These are phyloP conservation scores for Tubosaeta sp. DNA, from an alignment of 768 basidiomycete genomes.

Conservation along the genomic window DNA sequence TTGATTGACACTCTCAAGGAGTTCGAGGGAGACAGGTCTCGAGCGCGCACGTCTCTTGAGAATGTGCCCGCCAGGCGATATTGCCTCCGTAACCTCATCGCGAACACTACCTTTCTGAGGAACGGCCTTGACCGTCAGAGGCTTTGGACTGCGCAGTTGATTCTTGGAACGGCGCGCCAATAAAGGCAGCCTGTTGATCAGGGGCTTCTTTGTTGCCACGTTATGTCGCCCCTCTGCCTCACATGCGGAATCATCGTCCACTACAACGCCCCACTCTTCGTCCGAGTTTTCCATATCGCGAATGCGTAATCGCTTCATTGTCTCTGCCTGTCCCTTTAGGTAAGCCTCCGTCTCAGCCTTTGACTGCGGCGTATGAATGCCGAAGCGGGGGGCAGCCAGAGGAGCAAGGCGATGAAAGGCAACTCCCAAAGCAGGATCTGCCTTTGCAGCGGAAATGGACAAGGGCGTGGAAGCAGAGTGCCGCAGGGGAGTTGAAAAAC, in stretches of 20 bases:
- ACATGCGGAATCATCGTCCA: slow-evolving; percentile 49
- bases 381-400: slow-evolving; percentile 30
- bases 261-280: slow-evolving; percentile 40
- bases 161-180: slow-evolving; percentile 28
- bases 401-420: slow-evolving; percentile 35
- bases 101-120: slow-evolving; percentile 40
- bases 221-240: slow-evolving; percentile 44
- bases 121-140: slow-evolving; percentile 16
- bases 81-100: slow-evolving; percentile 61
- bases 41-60: slow-evolving; percentile 71
- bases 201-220: slow-evolving; percentile 29
- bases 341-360: slow-evolving; percentile 35
- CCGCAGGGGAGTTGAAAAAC: slow-evolving; percentile 56
- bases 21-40: slow-evolving; percentile 64
- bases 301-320: slow-evolving; percentile 58
- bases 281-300: slow-evolving; percentile 49
- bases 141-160: slow-evolving; percentile 28
- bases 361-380: slow-evolving; percentile 28
- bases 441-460: slow-evolving; percentile 32
- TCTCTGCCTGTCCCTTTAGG: slow-evolving; percentile 55
- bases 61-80: slow-evolving; percentile 76
- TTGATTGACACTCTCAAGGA: slow-evolving; percentile 48
- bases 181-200: slow-evolving; percentile 24
- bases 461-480: slow-evolving; percentile 40
- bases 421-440: slow-evolving; percentile 31